Evolutionary conservation across 2,329 filamentous ascomycete species (phyloP).

Genomic region (Elsinoe necatrix): DNA sequence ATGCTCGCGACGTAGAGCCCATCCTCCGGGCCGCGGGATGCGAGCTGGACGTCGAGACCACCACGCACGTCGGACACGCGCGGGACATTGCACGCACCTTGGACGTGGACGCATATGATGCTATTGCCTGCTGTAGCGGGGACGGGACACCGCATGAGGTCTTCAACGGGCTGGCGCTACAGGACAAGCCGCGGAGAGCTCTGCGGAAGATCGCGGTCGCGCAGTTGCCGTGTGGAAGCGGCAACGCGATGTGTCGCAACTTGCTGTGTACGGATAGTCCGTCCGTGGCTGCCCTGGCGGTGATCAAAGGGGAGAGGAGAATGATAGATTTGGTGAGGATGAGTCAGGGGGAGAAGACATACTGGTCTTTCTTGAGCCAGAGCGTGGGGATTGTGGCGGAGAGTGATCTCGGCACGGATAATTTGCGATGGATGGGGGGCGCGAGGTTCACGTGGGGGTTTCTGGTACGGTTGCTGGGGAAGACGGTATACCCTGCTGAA

Average conservation of each 20-base stretch:
- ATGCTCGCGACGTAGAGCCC: constrained; percentile 66
- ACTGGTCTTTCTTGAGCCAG: constrained; percentile 84
- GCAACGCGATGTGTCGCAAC: constrained; percentile 90
- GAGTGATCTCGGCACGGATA: constrained; percentile 78
- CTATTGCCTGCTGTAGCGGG: constrained; percentile 80
- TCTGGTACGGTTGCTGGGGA: constrained; percentile 63
- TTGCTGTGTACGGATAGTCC: constrained; percentile 71
- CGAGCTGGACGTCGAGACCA: constrained; percentile 62
- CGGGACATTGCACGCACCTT: constrained; percentile 65
- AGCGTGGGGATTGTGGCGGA: constrained; percentile 85
- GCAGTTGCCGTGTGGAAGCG: constrained; percentile 85
- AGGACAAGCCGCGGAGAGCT: constrained; percentile 64
- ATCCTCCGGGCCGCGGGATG: constrained; percentile 76
- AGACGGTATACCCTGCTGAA: constrained; percentile 80
- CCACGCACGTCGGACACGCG: constrained; percentile 67
- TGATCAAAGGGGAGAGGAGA: constrained; percentile 80
- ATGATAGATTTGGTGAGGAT: constrained; percentile 80
- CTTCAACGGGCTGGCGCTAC: constrained; percentile 81
- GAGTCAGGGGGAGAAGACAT: constrained; percentile 67
- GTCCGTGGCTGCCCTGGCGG: constrained; percentile 66
- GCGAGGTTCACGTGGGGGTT: constrained; percentile 80
- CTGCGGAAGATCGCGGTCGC: constrained; percentile 70
- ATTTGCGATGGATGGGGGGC: constrained; percentile 87
- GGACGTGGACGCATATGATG: constrained; percentile 73
- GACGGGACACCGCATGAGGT: constrained; percentile 89